phyloP scores from a whole-genome alignment of 2,329 filamentous ascomycete species.

The Venturia asperata region DNA sequence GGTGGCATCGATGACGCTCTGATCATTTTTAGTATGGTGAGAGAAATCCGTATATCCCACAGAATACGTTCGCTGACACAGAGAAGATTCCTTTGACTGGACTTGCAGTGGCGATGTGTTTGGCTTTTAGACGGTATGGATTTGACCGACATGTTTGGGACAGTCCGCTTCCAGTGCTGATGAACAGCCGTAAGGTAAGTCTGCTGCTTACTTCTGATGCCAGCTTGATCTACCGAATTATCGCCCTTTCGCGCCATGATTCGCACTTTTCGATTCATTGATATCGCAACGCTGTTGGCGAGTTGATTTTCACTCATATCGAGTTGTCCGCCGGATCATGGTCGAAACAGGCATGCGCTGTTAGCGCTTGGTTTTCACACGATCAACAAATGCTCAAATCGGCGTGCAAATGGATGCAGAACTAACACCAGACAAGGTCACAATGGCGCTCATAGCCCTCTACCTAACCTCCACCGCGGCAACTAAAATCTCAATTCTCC shows the following conservation, averaged over 20 bases:
- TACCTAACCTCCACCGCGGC: conserved; percentile 22
- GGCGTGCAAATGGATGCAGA: background rate
- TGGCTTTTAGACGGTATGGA: conserved; percentile 12
- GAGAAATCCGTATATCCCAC: background rate
- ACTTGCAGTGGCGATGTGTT: conserved; percentile 18
- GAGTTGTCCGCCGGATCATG: too few relatives aligned
- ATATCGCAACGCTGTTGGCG: background rate
- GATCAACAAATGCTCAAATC: too few relatives aligned
- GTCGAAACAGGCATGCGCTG: background rate
- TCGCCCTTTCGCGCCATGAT: too few relatives aligned
- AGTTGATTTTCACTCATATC: background rate
- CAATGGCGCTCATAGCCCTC: conserved; percentile 24
- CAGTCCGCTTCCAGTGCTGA: background rate
- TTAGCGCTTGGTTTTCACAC: background rate
- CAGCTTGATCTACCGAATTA: background rate
- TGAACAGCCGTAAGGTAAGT: background rate
- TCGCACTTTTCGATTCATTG: background rate
- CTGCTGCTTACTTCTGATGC: background rate
- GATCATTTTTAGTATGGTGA: conserved; percentile 27
- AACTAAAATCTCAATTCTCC: conserved; percentile 24
- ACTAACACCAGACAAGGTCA: conserved; percentile 17
- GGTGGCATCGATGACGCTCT: conserved; percentile 23
- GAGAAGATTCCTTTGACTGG: conserved; percentile 21
- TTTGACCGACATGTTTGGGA: conserved; percentile 18
- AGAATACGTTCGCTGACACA: background rate